Percentiles rank a stretch among this genome's conserved stretches.
phyloP scores from a whole-genome alignment of 2,329 filamentous ascomycete genomes.

The Botrytis medusae region DNA sequence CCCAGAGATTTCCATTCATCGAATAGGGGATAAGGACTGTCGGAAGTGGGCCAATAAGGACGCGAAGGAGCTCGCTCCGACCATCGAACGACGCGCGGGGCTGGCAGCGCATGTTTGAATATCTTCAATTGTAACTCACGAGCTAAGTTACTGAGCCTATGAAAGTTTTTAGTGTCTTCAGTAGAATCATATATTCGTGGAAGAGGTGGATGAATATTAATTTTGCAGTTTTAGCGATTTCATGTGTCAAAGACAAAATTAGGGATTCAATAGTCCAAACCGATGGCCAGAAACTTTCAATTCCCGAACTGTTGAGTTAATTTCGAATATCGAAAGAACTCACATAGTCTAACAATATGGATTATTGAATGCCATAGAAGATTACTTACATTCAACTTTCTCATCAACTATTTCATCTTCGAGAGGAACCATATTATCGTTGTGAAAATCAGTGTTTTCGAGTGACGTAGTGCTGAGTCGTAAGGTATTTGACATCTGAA shows the following conservation, averaged over 20 bases:
- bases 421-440: background rate
- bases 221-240: background rate
- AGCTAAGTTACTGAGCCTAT: background rate
- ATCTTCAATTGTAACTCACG: background rate
- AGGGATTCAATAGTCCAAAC: background rate
- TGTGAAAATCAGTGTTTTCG: fast-evolving
- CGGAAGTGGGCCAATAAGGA: no score
- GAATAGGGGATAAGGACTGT: background rate
- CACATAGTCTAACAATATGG: background rate
- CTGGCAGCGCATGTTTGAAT: background rate
- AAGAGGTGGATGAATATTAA: background rate
- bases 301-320: background rate
- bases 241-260: fast-evolving
- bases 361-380: no score
- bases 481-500: background rate
- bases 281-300: background rate
- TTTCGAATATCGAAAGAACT: background rate
- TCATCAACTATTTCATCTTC: background rate
- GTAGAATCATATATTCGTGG: no score
- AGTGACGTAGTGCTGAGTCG: background rate
- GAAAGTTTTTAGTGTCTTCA: background rate
- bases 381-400: background rate
- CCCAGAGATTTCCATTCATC: no score
- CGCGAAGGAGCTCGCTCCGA: no score
- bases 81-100: background rate